Percentiles rank a stretch among this genome's conserved stretches.
Evolutionary conservation across 2,329 filamentous ascomycete species (phyloP).

Genomic region (Colletotrichum viniferum): DNA sequence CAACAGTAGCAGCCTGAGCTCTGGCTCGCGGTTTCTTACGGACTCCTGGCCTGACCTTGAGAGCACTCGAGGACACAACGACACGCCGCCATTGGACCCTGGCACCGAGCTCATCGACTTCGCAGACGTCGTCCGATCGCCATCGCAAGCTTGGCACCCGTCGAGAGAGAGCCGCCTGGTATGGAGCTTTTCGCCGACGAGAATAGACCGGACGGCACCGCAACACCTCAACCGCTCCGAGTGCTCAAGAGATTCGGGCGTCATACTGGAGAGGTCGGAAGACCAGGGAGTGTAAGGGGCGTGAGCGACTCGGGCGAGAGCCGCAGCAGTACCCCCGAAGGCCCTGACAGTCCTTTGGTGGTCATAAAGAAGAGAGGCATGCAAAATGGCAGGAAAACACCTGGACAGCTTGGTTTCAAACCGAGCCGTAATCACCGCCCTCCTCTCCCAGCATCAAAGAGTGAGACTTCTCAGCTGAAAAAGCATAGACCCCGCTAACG

Average conservation of each 20-base stretch:
- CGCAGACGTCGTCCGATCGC: background rate
- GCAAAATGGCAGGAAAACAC: background rate
- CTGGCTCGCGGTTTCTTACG: background rate
- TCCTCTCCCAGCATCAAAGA: background rate
- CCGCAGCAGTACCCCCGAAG: slow-evolving; percentile 28
- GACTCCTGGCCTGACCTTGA: slow-evolving; percentile 41
- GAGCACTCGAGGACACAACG: slow-evolving; percentile 22
- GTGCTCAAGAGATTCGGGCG: slow-evolving; percentile 47
- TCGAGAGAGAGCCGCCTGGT: slow-evolving; percentile 27
- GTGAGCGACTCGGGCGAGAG: slow-evolving; percentile 30
- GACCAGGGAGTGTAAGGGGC: slow-evolving; percentile 21
- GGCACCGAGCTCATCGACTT: background rate
- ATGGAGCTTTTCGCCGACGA: slow-evolving; percentile 35
- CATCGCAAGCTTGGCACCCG: slow-evolving; percentile 37
- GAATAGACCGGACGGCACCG: slow-evolving; percentile 14
- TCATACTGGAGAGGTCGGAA: background rate
- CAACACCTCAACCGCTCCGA: slow-evolving; percentile 50
- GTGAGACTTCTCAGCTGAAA: background rate
- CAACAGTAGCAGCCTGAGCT: background rate
- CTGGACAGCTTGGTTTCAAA: background rate
- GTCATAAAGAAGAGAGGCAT: slow-evolving; percentile 38
- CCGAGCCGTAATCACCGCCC: background rate
- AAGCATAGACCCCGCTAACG: background rate
- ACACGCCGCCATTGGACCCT: background rate
- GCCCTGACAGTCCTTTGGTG: slow-evolving; percentile 30